A percentile compares a stretch with the other conserved stretches of the same genome.
phyloP scores from a whole-genome alignment of 805 yeast genomes.

The Candida michaelii region DNA sequence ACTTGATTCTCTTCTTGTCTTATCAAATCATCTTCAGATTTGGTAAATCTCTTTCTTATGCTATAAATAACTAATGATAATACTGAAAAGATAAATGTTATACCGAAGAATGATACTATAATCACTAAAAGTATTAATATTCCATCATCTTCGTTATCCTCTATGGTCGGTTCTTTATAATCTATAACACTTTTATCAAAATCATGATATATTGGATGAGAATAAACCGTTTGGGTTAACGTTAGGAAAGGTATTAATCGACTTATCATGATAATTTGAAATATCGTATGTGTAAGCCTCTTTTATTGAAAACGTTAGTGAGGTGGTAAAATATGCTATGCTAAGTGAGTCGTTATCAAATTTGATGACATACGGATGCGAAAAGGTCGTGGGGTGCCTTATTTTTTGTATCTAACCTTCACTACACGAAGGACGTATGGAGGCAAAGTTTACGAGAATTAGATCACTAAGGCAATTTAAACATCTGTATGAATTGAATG shows the following conservation, averaged over 20 bases:
- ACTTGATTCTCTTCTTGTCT: slow-evolving; percentile 59
- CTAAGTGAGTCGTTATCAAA: not conserved
- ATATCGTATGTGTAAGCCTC: not conserved
- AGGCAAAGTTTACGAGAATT: too few relatives aligned
- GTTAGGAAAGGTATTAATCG: not conserved
- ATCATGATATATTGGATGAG: not conserved
- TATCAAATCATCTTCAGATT: slow-evolving; percentile 53
- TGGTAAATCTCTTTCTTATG: slow-evolving; percentile 9
- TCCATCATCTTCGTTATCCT: slow-evolving; percentile 2
- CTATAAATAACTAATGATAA: slow-evolving; percentile 8
- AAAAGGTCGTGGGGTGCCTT: slow-evolving; percentile 20
- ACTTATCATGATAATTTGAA: not conserved
- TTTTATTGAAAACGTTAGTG: not conserved
- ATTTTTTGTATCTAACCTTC: not conserved
- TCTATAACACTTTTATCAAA: not conserved
- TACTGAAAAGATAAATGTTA: slow-evolving; percentile 4
- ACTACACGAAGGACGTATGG: too few relatives aligned
- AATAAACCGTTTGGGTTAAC: not conserved
- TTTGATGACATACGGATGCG: not conserved
- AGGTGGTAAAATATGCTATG: not conserved
- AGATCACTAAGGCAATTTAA: too few relatives aligned
- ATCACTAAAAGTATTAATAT: slow-evolving; percentile 8
- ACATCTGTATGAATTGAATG: too few relatives aligned
- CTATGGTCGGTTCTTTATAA: not conserved
- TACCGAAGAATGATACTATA: slow-evolving; percentile 10